phyloP scores from a whole-genome alignment of 2,329 filamentous ascomycete species.

The Drechmeria coniospora region DNA sequence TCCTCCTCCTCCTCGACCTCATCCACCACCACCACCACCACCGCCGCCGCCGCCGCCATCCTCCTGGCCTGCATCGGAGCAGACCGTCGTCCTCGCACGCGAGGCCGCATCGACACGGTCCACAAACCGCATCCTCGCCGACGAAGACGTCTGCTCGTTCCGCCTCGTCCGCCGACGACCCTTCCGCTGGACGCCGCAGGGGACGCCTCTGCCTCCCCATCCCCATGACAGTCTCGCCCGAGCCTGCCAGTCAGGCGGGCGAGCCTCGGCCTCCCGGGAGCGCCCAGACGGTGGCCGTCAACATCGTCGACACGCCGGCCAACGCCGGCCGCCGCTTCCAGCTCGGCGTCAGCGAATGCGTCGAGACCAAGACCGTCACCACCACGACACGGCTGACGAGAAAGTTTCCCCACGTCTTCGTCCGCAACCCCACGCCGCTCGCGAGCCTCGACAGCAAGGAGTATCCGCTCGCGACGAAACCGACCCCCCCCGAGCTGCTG shows the following conservation, averaged over 20 bases:
- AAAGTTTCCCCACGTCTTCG: constrained; percentile 71
- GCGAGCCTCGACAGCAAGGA: constrained; percentile 68
- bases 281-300: constrained; percentile 29
- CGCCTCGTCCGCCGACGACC: neutral
- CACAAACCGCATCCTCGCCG: too few relatives aligned
- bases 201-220: constrained; percentile 3
- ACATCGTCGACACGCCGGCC: constrained; percentile 25
- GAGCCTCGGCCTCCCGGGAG: constrained; percentile 19
- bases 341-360: constrained; percentile 47
- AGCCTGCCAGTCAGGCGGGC: constrained; percentile 18
- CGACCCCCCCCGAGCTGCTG: constrained; percentile 65
- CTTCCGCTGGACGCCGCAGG: too few relatives aligned
- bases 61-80: too few relatives aligned
- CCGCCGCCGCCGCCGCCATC: too few relatives aligned
- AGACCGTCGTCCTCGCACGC: too few relatives aligned
- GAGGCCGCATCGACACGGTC: too few relatives aligned
- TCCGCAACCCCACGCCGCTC: constrained; percentile 57
- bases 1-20: too few relatives aligned
- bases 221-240: constrained; percentile 23
- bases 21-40: too few relatives aligned
- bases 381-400: constrained; percentile 82
- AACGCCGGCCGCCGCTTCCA: constrained; percentile 26
- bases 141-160: neutral
- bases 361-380: constrained; percentile 61
- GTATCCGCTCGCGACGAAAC: constrained; percentile 72